A percentile compares a stretch with the other conserved stretches of the same genome.
These are phyloP conservation scores for Leccinum variicolor DNA, from an alignment of 768 basidiomycete species.

Conservation along the genomic window DNA sequence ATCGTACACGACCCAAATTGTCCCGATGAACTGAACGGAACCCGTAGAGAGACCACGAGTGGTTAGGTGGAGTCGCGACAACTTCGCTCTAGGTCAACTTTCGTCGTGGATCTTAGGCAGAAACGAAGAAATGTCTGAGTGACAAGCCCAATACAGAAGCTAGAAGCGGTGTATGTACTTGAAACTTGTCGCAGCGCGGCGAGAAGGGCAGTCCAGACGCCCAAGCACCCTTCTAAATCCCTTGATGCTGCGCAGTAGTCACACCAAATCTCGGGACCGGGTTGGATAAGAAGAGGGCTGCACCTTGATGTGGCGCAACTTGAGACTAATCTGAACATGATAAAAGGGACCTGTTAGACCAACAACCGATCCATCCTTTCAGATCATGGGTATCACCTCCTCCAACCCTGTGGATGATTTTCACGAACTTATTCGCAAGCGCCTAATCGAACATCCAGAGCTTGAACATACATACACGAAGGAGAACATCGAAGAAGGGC, in stretches of 20 bases:
- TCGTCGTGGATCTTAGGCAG: not conserved
- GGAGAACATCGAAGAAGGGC: constrained; percentile 1
- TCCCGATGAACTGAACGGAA: not conserved
- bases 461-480: constrained; percentile 5
- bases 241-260: not conserved
- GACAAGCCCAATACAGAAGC: not conserved
- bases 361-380: not conserved
- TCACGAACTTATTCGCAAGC: not conserved
- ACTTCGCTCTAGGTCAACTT: not conserved
- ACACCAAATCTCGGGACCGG: not conserved
- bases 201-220: not conserved
- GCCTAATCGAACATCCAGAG: not conserved
- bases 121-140: not conserved
- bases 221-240: not conserved
- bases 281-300: too few species aligned
- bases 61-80: not conserved
- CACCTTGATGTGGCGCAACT: not conserved
- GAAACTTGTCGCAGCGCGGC: not conserved
- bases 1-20: not conserved
- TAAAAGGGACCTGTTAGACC: not conserved
- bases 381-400: constrained; percentile 1
- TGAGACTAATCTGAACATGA: not conserved
- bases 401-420: not conserved
- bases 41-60: not conserved
- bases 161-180: not conserved